Percentiles rank a stretch among this genome's conserved stretches.
These are phyloP conservation scores for Canariomyces notabilis DNA, from an alignment of 2,329 filamentous ascomycete genomes.

Conservation along the genomic window DNA sequence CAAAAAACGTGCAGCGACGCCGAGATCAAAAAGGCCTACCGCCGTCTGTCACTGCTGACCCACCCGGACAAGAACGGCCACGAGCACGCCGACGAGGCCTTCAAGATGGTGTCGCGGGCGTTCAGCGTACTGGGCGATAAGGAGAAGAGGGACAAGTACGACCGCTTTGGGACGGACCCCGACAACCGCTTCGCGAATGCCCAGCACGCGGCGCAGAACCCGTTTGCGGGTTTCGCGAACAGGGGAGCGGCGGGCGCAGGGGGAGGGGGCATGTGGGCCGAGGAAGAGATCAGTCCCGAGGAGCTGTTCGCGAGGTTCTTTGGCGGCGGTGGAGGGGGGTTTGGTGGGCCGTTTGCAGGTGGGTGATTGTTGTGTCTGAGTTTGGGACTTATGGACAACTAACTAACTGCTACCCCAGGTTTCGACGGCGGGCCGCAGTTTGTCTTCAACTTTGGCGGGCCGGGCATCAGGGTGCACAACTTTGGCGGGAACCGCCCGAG, in stretches of 20 bases:
- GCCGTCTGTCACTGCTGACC: conserved; percentile 87
- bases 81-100: conserved; percentile 90
- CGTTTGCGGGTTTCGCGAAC: conserved; percentile 58
- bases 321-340: conserved; percentile 75
- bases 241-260: conserved; percentile 32
- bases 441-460: conserved; percentile 90
- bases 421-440: conserved; percentile 82
- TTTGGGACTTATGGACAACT: not conserved
- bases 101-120: conserved; percentile 94
- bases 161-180: conserved; percentile 86
- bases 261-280: conserved; percentile 65
- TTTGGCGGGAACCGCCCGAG: conserved; percentile 79
- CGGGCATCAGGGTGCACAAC: conserved; percentile 89
- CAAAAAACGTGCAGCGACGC: conserved; percentile 64
- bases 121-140: conserved; percentile 91
- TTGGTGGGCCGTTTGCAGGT: conserved; percentile 53
- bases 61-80: conserved; percentile 99
- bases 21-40: conserved; percentile 97
- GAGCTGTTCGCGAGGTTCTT: conserved; percentile 98
- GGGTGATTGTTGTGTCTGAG: conserved; percentile 20
- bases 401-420: conserved; percentile 30
- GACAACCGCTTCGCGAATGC: conserved; percentile 75
- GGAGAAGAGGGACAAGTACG: conserved; percentile 86
- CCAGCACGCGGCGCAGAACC: conserved; percentile 53
- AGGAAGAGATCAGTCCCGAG: conserved; percentile 83